These are phyloP conservation scores for Alliaria petiolata DNA, from an alignment of 345 rosid species.

Conservation along the genomic window DNA sequence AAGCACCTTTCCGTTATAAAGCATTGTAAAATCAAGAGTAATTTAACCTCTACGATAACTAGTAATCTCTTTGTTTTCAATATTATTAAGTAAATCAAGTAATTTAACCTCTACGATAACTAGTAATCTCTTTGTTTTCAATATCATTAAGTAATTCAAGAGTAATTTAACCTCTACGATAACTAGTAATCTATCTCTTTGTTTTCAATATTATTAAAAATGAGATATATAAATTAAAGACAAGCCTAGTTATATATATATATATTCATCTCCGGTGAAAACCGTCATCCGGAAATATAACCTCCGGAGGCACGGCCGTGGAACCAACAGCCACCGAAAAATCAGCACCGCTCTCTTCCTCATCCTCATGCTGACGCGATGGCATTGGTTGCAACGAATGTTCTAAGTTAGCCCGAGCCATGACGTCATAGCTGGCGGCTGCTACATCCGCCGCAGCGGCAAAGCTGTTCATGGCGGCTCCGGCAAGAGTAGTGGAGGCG, in stretches of 20 bases:
- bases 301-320: conserved; percentile 14
- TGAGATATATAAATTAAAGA: not conserved
- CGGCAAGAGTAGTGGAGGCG: conserved; percentile 64
- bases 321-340: conserved; percentile 34
- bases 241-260: not conserved
- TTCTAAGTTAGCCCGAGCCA: conserved; percentile 46
- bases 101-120: too few species aligned
- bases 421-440: conserved; percentile 46
- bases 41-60: not conserved
- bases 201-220: not conserved
- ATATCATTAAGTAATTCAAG: too few species aligned
- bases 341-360: conserved; percentile 53
- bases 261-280: conserved; percentile 41
- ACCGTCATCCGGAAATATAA: conserved; percentile 36
- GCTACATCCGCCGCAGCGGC: conserved; percentile 8
- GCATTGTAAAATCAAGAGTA: too few species aligned
- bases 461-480: conserved; percentile 49
- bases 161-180: too few species aligned
- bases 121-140: too few species aligned
- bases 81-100: too few species aligned
- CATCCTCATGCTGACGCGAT: conserved; percentile 58
- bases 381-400: conserved; percentile 32
- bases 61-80: not conserved
- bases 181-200: not conserved
- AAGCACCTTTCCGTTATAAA: too few species aligned